Base-by-base conservation (phyloP, 148 eudicot genomes). In the Persicaria maculosa region DNA sequence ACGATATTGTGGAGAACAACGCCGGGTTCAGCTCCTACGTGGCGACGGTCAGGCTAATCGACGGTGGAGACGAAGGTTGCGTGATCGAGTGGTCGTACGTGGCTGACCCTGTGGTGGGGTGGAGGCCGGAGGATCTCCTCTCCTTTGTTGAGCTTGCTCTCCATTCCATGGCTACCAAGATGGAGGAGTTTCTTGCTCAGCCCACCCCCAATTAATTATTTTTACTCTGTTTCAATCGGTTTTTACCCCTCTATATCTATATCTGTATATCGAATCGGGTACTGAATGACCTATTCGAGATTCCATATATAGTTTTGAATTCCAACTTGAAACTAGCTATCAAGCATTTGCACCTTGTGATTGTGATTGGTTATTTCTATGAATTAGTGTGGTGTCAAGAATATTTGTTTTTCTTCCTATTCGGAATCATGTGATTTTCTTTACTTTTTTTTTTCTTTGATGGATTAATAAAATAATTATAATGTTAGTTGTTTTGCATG, bases 31-130 rank as follows among this genome's bases (percentile, higher is more conserved):
- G 79, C 54, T 54, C 78, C 0, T 84, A 81, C 7, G 74, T 78
- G 4, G 76, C 82, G 7, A 84, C 86, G 69, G 7, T 81, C n/a
- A 69, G 68, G 61, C 46, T 84, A 69, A 45, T 76, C 7, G 44
- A 9, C 6, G 77, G 55, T 48, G 80, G 25, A 1, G 68, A 47
- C 52, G 19, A 71, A 22, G 75, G 81, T 64, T 81, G 82, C 74
- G 74, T 55, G 79, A 74, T 84, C 20, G 84, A 78, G 72, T 84
- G 86, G 86, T 81, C 82, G 1, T 81, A 78, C 74, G 84, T 76
- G 8, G 82, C 84, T 61, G 86, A 84, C 74, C 86, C 86, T 8
- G 72, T 78, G 65, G 76, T 73, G n/a, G 84, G 84, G 69, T 79
- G 76, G 67, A 78, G 74, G 17, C 25, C 22, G 0, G 69, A 81